Evolutionary conservation across 768 basidiomycete species (phyloP), one percentile per base, ranked within the genome.

Genomic region (Suillus hirtellus): DNA sequence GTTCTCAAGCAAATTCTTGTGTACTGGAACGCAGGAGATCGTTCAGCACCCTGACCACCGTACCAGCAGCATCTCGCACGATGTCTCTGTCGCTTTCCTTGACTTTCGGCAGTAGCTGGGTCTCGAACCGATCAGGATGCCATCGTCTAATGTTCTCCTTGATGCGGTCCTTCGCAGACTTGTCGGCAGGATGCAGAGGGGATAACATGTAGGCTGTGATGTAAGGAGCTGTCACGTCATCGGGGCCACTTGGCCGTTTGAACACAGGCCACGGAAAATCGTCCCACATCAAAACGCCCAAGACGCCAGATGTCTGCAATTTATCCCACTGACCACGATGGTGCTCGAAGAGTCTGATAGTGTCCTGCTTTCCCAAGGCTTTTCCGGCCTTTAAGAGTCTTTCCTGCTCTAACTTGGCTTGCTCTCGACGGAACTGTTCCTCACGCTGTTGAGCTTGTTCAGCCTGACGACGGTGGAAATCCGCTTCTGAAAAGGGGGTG

Each of bases 41-140:
- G 74, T 89, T 92, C 62, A 93, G 80, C 72, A 79, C 83, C 66
- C 91, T 80, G 56, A 85, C 87, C 59, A 94, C 92, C 35, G 77
- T 75, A 34, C 90, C 90, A 1, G 89, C 89, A n/a, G 87, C 92
- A 63, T 84, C 82, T 75, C 84, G 83, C 58, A 93, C 89, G 69
- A 74, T 83, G 69, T 86, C 89, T 71, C 80, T 81, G 64, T 92
- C 89, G 42, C 72, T 79, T 65, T 87, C 86, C 56, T 78, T 75
- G 56, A 92, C 89, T 74, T 86, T 86, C 12, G 81, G 77, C 70
- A 93, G 72, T 60, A 84, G 76, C 72, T 88, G 86, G 42, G 85
- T 86, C 67, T 92, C 88, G 70, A 93, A 93, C 40, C 89, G 85
- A 75, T 93, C 92, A 4, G 92, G 91, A 74, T 93, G 91, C 91